These are phyloP conservation scores for Colletotrichum acutatum DNA, from an alignment of 2,329 filamentous ascomycete species.

Conservation along the genomic window DNA sequence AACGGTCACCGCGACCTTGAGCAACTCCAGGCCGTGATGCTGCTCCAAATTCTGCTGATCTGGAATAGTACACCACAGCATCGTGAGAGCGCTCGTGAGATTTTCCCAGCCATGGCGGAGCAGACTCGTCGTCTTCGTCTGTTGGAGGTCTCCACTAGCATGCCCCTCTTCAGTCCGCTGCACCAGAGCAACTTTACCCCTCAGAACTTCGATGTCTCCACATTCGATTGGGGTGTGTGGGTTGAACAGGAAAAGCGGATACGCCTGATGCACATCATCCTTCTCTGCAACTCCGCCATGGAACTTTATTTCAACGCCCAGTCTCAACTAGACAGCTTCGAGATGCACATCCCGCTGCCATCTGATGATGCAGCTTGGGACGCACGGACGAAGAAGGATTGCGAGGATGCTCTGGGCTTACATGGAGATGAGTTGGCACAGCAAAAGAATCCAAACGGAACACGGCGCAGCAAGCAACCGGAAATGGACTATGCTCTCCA, in stretches of 20 bases:
- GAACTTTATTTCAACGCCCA: constrained; percentile 78
- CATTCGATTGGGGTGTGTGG: constrained; percentile 75
- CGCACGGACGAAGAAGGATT: constrained; percentile 67
- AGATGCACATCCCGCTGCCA: constrained; percentile 75
- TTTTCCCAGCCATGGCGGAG: constrained; percentile 66
- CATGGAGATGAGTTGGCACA: constrained; percentile 66
- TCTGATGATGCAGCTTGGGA: constrained; percentile 81
- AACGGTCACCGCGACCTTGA: constrained; percentile 59
- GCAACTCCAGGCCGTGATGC: constrained; percentile 73
- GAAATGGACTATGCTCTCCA: constrained; percentile 71
- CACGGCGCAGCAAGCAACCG: constrained; percentile 71
- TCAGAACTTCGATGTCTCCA: constrained; percentile 57
- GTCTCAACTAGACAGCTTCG: constrained; percentile 71
- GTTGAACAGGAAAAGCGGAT: constrained; percentile 77
- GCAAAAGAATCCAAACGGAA: constrained; percentile 70
- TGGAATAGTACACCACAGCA: constrained; percentile 79
- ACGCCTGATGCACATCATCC: constrained; percentile 72
- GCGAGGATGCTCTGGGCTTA: constrained; percentile 73
- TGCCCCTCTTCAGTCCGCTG: constrained; percentile 65
- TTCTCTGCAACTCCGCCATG: constrained; percentile 72
- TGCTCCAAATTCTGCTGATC: constrained; percentile 70
- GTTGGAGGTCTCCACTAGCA: constrained; percentile 61
- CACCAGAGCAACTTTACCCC: constrained; percentile 66
- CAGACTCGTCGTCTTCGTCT: constrained; percentile 69
- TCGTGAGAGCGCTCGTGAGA: constrained; percentile 69